Evolutionary conservation across 106 monocot genomes (phyloP).

Genomic region (Acorus gramineus): DNA sequence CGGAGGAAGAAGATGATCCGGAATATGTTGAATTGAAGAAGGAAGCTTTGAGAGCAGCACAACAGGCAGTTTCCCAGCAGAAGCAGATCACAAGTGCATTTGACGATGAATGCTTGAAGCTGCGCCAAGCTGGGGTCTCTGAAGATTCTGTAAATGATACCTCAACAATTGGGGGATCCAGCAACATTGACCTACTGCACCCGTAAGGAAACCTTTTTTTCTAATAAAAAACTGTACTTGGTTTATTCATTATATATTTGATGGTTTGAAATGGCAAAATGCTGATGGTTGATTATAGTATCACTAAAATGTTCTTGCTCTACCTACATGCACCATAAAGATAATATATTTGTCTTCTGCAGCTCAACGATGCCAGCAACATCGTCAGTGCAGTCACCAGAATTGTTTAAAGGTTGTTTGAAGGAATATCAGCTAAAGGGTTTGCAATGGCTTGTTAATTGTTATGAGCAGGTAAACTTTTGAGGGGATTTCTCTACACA

Average conservation of each 20-base stretch:
- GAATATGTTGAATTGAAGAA: conserved; percentile 71
- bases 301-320: too few species aligned
- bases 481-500: background rate
- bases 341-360: conserved; percentile 1
- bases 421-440: conserved; percentile 99
- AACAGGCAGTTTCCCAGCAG: conserved; percentile 79
- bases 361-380: conserved; percentile 93
- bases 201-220: conserved; percentile 48
- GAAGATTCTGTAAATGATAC: conserved; percentile 35
- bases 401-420: conserved; percentile 77
- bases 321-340: too few species aligned
- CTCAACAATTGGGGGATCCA: conserved; percentile 32
- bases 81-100: conserved; percentile 84
- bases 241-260: too few species aligned
- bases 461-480: conserved; percentile 82
- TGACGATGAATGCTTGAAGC: conserved; percentile 67
- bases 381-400: conserved; percentile 85
- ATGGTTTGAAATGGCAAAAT: too few species aligned
- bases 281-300: too few species aligned
- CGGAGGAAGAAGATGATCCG: conserved; percentile 54
- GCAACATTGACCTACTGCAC: conserved; percentile 66
- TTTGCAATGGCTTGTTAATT: conserved; percentile 96
- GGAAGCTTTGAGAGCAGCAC: conserved; percentile 82
- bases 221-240: too few species aligned
- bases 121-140: conserved; percentile 51